phyloP scores from a whole-genome alignment of 495 filamentous ascomycete species.

The Mytilinidion resinicola region DNA sequence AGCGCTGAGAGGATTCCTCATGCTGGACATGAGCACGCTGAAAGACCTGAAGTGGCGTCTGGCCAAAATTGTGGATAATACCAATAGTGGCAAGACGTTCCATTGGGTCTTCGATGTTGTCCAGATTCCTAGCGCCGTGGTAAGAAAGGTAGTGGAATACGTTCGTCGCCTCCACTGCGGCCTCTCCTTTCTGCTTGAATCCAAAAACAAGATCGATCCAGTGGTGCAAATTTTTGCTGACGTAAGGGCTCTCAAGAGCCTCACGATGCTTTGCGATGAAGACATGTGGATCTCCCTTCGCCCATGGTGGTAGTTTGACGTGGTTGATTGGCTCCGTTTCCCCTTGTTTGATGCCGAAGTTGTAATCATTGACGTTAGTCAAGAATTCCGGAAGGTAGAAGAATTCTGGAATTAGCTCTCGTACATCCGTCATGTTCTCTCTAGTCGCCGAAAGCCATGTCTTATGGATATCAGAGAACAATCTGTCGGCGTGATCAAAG shows the following conservation, averaged over 20 bases:
- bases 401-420: constrained; percentile 93
- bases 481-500: constrained; percentile 90
- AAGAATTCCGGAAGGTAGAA: constrained; percentile 94
- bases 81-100: constrained; percentile 82
- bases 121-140: constrained; percentile 85
- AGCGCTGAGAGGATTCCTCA: constrained; percentile 56
- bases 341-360: constrained; percentile 83
- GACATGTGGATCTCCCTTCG: constrained; percentile 91
- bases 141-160: constrained; percentile 96
- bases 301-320: constrained; percentile 87
- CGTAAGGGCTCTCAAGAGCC: constrained; percentile 89
- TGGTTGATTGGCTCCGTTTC: constrained; percentile 70
- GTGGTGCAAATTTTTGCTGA: constrained; percentile 80
- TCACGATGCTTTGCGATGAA: constrained; percentile 93
- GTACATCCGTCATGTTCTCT: constrained; percentile 86
- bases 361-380: constrained; percentile 83
- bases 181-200: constrained; percentile 89
- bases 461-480: constrained; percentile 89
- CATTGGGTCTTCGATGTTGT: constrained; percentile 80
- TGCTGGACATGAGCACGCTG: constrained; percentile 66
- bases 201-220: constrained; percentile 98
- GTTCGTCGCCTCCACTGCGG: constrained; percentile 84
- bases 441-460: constrained; percentile 87
- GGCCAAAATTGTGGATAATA: constrained; percentile 97
- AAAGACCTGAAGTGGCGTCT: constrained; percentile 94